These are phyloP conservation scores for Magnusiomyces clavatus DNA, from an alignment of 1,139 yeast genomes.

Conservation along the genomic window DNA sequence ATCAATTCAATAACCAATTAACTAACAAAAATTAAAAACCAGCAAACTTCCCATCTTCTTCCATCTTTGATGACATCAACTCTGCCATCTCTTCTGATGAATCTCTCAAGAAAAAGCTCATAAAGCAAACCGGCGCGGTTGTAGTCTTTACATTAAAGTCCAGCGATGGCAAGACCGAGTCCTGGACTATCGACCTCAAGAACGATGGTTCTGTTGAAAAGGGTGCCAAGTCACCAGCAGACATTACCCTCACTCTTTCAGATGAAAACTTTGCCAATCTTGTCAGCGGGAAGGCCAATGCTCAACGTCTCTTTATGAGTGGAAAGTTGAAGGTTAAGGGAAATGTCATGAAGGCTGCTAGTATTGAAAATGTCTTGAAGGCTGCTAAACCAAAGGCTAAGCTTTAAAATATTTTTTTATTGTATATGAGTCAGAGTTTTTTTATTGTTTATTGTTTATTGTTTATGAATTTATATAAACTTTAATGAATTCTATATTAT, in stretches of 20 bases:
- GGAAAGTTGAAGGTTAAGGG: conserved; percentile 85
- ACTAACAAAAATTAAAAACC: background rate
- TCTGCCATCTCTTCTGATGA: conserved; percentile 26
- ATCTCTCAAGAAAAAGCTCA: conserved; percentile 28
- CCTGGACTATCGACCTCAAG: conserved; percentile 70
- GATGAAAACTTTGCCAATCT: conserved; percentile 58
- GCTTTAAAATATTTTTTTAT: conserved; percentile 30
- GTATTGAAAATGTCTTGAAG: conserved; percentile 66
- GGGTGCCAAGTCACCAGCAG: conserved; percentile 41
- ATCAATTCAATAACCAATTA: background rate
- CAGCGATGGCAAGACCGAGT: conserved; percentile 54
- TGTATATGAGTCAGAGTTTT: background rate
- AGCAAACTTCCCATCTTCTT: conserved; percentile 36
- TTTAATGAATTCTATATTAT: background rate
- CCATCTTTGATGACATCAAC: conserved; percentile 33
- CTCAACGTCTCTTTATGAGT: conserved; percentile 76
- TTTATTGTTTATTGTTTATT: too few species aligned
- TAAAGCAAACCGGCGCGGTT: conserved; percentile 49
- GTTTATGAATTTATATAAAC: background rate
- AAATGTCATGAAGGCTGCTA: conserved; percentile 83
- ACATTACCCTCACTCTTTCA: conserved; percentile 55
- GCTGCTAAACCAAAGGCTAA: conserved; percentile 47
- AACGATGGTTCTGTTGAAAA: conserved; percentile 49
- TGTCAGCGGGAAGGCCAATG: conserved; percentile 71
- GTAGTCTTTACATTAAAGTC: conserved; percentile 64